A percentile compares a stretch with the other conserved stretches of the same genome.
Conservation (phyloP, 257 asterid genomes). For the Solanum chmielewskii region DNA sequence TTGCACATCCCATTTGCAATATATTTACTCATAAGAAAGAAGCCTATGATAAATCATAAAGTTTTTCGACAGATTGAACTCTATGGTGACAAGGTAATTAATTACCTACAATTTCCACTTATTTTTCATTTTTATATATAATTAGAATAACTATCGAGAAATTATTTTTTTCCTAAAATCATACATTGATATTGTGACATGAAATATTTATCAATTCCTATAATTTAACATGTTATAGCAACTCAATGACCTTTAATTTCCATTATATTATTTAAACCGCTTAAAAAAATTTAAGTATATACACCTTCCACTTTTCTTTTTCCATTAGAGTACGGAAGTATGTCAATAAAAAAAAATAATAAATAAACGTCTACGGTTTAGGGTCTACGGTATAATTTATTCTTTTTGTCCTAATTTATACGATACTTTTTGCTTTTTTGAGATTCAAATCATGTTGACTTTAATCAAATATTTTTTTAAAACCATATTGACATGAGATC, state of each 20-base stretch:
- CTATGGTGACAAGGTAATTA: slow-evolving; percentile 8
- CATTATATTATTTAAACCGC: neutral
- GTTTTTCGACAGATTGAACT: neutral
- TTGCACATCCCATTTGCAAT: slow-evolving; percentile 5
- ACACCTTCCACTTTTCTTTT: neutral
- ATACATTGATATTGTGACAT: neutral
- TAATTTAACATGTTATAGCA: neutral
- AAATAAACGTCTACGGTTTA: too few relatives aligned
- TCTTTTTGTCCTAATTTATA: too few relatives aligned
- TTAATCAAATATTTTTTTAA: too few relatives aligned
- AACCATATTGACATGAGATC: too few relatives aligned
- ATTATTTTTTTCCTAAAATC: neutral
- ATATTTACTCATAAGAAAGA: neutral
- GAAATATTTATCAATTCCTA: too few relatives aligned
- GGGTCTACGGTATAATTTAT: too few relatives aligned
- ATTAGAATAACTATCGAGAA: neutral
- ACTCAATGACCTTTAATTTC: neutral
- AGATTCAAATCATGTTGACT: too few relatives aligned
- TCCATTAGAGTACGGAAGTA: too few relatives aligned
- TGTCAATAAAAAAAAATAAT: too few relatives aligned
- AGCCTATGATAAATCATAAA: neutral
- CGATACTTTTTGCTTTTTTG: too few relatives aligned
- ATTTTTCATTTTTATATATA: too few relatives aligned
- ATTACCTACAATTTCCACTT: neutral
- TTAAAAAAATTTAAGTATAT: too few relatives aligned